Evolutionary conservation across 352 stramenopile species (phyloP), one percentile per base, ranked within the genome.

Genomic region (Globisporangium lucens): DNA sequence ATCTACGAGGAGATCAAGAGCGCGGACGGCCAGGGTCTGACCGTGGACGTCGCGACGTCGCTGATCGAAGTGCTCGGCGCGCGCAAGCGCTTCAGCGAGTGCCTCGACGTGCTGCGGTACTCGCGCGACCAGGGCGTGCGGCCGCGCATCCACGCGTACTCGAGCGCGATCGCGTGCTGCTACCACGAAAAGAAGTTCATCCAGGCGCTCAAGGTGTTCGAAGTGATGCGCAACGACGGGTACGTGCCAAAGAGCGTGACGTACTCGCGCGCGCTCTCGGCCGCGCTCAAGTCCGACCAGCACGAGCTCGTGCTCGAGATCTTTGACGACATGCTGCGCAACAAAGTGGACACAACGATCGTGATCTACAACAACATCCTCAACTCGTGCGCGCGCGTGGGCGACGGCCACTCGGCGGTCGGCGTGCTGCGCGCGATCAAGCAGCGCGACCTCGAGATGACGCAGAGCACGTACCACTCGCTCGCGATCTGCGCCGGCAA

Each of bases 291-390:
- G 72, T 76, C 82, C 9, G 68, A 70, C 15, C 80, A 92, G 63
- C 87, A 95, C 63, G 87, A 93, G 67, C 75, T 95, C 22, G 87
- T 95, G 73, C 83, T 95, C 43, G 83, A 95, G 73, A 93, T 95
- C 65, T 95, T 95, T 66, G 85, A 93, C 70, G 87, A 95, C 61
- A 90, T 95, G 83, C 74, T 95, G 47, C 77, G 73, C 57, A 82
- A 94, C 68, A 79, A 83, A 27, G 71, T 92, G 29, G 81, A 94
- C 8, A 75, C 85, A 17, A 83, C 76, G 27, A 90, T 92, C 51
- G 71, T 95, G 33, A 92, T 89, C 63, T 93, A 92, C 80, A 95
- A 95, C 71, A 95, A 80, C 66, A 90, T 95, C 35, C 76, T 95
- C 56, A 93, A 94, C 73, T 92, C 82, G 63, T 95, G 87, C 51